Percentiles rank a stretch among this genome's conserved stretches.
phyloP scores from a whole-genome alignment of 306 rosid genomes.

The Casuarina equisetifolia region DNA sequence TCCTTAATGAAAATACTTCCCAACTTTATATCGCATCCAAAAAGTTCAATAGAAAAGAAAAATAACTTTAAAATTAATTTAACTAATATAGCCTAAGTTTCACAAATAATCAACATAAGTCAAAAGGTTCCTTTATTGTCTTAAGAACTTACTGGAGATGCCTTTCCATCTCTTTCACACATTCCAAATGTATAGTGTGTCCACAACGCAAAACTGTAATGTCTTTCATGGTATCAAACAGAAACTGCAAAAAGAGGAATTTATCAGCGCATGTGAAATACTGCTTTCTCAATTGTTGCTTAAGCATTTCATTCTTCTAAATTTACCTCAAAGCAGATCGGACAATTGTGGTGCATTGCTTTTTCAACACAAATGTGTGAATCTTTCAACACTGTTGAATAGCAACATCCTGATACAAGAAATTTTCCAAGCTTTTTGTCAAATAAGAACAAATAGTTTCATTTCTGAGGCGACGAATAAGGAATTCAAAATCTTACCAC shows the following conservation, averaged over 20 bases:
- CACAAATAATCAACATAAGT: constrained; percentile 1
- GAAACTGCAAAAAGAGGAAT: constrained; percentile 50
- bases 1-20: too few relatives aligned
- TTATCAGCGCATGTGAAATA: neutral
- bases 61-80: too few relatives aligned
- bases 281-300: neutral
- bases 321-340: constrained; percentile 55
- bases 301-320: neutral
- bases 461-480: neutral
- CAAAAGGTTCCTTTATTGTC: neutral
- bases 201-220: constrained; percentile 59
- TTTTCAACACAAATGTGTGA: constrained; percentile 49
- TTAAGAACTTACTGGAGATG: constrained; percentile 54
- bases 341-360: constrained; percentile 58
- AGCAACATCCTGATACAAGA: constrained; percentile 44
- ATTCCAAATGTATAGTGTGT: constrained; percentile 64
- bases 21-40: too few relatives aligned
- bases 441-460: neutral
- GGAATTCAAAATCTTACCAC: constrained; percentile 43
- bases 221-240: constrained; percentile 64
- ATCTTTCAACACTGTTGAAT: constrained; percentile 43
- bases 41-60: too few relatives aligned
- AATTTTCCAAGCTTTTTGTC: neutral
- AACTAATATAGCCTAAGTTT: too few relatives aligned
- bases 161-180: constrained; percentile 58